Evolutionary conservation across 495 filamentous ascomycete species (phyloP), one percentile per base, ranked within the genome.

Genomic region (Aspergillus funiculosus): DNA sequence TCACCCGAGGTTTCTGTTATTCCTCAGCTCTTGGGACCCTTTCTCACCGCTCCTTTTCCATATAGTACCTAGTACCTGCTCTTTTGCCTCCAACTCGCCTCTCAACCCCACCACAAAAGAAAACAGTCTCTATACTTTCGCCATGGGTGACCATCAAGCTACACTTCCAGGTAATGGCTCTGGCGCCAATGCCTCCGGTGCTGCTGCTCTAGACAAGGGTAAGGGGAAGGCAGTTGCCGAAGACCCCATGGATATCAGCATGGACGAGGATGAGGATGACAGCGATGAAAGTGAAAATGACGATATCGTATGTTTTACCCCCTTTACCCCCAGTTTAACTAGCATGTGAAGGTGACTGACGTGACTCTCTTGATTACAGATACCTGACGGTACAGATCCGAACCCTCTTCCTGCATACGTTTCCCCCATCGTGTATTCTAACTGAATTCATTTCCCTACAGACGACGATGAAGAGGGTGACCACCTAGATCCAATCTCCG

Each of bases 401-500:
- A 28, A n/a, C n/a, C 18, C 11, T 4, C 31, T 11, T 14, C 19
- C 5, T 7, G 9, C 22, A 2, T 8, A n/a, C 8, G 15, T 22
- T 38, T 30, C 29, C 27, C 45, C 11, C n/a, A 21, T 18, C n/a
- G 4, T 8, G 15, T 18, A 43, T 29, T 17, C 32, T 39, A 52
- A 57, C 42, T 21, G n/a, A 21, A 1, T 31, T 2, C 13, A 18
- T 27, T n/a, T 15, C 22, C 31, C 13, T 59, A 51, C 54, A 63
- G 64, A 69, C 46, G 82, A 79, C 8, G 79, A 84, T 2, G 85
- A 86, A 9, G 86, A 86, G 38, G 78, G 82, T 7, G 87, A 92
- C 56, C 82, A 86, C 66, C 80, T 95, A 71, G 86, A 89, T 62
- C 89, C 89, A 63, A 94, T 97, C 63, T 87, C 94, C 61, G 66